Evolutionary conservation across 495 filamentous ascomycete species (phyloP).

Genomic region (Cercophora newfieldiana): DNA sequence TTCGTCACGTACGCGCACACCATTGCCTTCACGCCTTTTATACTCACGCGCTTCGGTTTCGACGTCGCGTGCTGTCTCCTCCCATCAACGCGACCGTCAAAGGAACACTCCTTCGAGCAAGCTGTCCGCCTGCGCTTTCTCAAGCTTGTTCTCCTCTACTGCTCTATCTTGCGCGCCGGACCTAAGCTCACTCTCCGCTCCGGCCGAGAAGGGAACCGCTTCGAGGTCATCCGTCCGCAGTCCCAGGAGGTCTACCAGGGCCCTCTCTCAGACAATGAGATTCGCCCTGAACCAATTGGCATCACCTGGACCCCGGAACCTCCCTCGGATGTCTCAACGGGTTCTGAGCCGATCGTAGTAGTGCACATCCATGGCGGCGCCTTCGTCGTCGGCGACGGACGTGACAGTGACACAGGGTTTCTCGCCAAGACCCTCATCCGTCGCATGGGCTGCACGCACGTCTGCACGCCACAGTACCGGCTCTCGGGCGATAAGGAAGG

Average conservation of each 20-base stretch:
- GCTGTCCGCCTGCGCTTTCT: background rate
- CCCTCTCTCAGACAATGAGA: background rate
- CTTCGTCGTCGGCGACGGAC: slow-evolving; percentile 44
- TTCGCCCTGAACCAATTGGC: background rate
- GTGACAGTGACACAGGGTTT: slow-evolving; percentile 40
- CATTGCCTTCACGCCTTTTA: background rate
- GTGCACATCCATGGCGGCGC: slow-evolving; percentile 56
- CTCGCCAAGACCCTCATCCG: slow-evolving; percentile 15
- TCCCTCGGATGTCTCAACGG: background rate
- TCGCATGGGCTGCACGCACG: background rate
- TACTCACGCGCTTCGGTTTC: background rate
- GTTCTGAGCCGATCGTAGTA: slow-evolving; percentile 26
- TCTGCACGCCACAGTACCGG: no score
- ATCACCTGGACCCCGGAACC: background rate
- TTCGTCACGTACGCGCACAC: background rate
- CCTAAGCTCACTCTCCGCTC: background rate
- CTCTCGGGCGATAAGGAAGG: slow-evolving; percentile 17
- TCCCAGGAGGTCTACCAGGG: slow-evolving; percentile 15
- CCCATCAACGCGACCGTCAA: background rate
- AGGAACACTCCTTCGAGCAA: background rate
- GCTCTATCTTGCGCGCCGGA: background rate
- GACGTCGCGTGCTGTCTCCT: background rate
- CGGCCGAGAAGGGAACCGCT: slow-evolving; percentile 20
- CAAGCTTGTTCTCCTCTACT: background rate
- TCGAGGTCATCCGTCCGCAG: slow-evolving; percentile 16